These are phyloP conservation scores for Spencermartinsiella europaea DNA, from an alignment of 805 yeast species.

Conservation along the genomic window DNA sequence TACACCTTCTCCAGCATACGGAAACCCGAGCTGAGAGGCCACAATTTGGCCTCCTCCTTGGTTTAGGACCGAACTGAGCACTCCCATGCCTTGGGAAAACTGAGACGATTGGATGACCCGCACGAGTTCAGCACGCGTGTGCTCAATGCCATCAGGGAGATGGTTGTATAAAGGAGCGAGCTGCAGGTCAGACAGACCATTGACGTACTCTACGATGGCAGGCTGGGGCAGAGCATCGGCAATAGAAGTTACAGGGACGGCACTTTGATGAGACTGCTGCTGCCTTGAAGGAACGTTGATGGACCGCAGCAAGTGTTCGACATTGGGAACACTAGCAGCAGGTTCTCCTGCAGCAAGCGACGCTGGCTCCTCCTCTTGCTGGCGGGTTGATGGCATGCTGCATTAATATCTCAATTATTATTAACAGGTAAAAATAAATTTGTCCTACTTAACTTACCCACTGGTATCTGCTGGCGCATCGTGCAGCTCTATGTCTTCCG, in stretches of 20 bases:
- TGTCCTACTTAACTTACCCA: too few species aligned
- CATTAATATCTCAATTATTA: neutral
- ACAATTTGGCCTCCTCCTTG: slow-evolving; percentile 43
- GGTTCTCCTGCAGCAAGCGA: neutral
- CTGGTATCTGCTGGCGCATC: slow-evolving; percentile 16
- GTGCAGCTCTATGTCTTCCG: slow-evolving; percentile 13
- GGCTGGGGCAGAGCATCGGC: slow-evolving; percentile 35
- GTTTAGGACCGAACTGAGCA: slow-evolving; percentile 42
- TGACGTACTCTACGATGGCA: slow-evolving; percentile 34
- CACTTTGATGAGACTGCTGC: neutral
- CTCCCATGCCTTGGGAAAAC: slow-evolving; percentile 40
- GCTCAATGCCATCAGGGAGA: slow-evolving; percentile 41
- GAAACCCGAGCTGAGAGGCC: slow-evolving; percentile 44
- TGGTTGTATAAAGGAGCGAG: slow-evolving; percentile 34
- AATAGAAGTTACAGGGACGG: slow-evolving; percentile 32
- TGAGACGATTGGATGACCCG: slow-evolving; percentile 46
- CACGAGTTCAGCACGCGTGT: slow-evolving; percentile 36
- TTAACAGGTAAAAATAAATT: too few species aligned
- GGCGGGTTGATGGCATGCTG: too few species aligned
- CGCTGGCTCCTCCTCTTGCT: neutral
- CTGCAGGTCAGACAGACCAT: slow-evolving; percentile 29
- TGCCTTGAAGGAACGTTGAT: neutral
- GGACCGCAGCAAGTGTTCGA: neutral
- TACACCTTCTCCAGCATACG: slow-evolving; percentile 52
- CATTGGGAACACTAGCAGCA: neutral